A percentile compares a stretch with the other conserved stretches of the same genome.
Evolutionary conservation across 345 rosid genomes (phyloP).

Genomic region (Lepidium sativum): DNA sequence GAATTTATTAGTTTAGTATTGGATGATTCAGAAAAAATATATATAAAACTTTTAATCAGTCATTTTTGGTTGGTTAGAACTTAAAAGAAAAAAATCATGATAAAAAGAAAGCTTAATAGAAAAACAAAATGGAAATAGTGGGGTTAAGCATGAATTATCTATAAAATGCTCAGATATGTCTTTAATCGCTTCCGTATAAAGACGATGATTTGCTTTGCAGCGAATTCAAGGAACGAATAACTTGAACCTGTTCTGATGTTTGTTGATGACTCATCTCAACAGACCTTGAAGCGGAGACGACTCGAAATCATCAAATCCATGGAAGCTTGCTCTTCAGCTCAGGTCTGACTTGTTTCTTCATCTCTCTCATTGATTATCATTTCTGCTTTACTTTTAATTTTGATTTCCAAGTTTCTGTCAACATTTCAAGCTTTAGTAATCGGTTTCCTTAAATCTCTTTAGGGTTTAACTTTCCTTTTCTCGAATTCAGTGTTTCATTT

Average conservation of each 20-base stretch:
- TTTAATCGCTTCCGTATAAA: not conserved
- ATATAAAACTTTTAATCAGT: no score
- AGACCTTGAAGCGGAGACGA: constrained; percentile 64
- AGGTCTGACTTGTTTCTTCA: constrained; percentile 29
- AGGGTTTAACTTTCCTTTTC: not conserved
- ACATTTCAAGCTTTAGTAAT: not conserved
- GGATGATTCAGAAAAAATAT: no score
- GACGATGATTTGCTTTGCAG: constrained; percentile 12
- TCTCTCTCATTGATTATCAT: not conserved
- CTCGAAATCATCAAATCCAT: constrained; percentile 42
- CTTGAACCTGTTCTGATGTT: constrained; percentile 38
- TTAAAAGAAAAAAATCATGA: no score
- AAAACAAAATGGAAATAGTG: no score
- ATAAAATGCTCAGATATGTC: not conserved
- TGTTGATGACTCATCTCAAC: constrained; percentile 40
- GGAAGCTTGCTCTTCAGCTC: constrained; percentile 68
- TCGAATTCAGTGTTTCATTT: constrained; percentile 13
- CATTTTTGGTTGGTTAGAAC: no score
- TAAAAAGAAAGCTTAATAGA: no score
- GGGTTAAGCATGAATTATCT: not conserved
- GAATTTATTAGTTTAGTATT: no score
- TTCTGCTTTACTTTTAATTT: not conserved
- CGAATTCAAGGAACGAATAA: constrained; percentile 5
- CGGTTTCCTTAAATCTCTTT: not conserved
- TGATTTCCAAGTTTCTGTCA: not conserved